A percentile compares a stretch with the other conserved stretches of the same genome.
Evolutionary conservation across 2,329 filamentous ascomycete genomes (phyloP).

Genomic region (Alternaria arbusti): DNA sequence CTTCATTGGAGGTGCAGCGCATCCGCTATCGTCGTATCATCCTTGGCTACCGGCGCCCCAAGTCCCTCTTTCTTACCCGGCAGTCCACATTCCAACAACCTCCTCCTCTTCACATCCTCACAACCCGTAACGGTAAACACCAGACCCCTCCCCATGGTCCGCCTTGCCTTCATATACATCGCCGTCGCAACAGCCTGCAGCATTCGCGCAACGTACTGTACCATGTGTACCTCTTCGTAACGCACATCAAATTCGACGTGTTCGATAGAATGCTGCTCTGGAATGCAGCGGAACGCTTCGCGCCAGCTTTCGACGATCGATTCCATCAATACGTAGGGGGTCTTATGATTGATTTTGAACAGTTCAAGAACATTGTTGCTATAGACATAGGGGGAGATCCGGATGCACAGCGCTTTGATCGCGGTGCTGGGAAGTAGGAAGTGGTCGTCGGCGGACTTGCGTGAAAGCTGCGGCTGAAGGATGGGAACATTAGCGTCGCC

Average conservation of each 20-base stretch:
- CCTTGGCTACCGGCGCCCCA: not conserved
- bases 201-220: too few species aligned
- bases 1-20: not conserved
- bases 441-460: not conserved
- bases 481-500: accelerated
- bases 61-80: not conserved
- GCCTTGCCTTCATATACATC: not conserved
- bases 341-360: too few species aligned
- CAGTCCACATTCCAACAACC: not conserved
- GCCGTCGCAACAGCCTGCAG: too few species aligned
- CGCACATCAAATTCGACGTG: too few species aligned
- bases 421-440: not conserved
- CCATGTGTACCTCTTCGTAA: too few species aligned
- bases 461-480: not conserved
- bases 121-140: not conserved
- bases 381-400: too few species aligned
- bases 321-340: too few species aligned
- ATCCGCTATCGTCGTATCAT: not conserved
- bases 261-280: too few species aligned
- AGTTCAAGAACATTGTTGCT: too few species aligned
- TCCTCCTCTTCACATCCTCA: not conserved
- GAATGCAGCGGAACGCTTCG: too few species aligned
- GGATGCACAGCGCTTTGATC: not conserved
- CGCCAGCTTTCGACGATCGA: too few species aligned
- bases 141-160: not conserved